Evolutionary conservation across 1,139 yeast species (phyloP).

Genomic region (Suhomyces taliae): DNA sequence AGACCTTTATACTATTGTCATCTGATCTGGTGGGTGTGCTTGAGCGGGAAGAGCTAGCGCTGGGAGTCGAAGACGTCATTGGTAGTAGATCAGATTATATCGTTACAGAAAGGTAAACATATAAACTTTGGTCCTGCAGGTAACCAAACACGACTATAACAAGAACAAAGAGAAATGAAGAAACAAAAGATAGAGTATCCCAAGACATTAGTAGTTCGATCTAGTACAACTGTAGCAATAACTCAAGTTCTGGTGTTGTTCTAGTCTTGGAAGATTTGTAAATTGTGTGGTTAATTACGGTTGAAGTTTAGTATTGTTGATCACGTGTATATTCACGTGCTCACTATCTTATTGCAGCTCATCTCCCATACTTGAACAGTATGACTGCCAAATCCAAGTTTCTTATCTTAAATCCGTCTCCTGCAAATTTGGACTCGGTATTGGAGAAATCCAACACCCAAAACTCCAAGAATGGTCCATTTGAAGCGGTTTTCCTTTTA

Average conservation of each 20-base stretch:
- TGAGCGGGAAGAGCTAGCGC: background rate
- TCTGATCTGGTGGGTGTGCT: background rate
- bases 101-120: conserved; percentile 5
- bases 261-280: no score
- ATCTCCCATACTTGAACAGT: background rate
- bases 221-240: no score
- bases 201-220: background rate
- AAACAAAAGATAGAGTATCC: background rate
- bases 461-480: conserved; percentile 62
- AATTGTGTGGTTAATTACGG: no score
- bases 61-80: background rate
- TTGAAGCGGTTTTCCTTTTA: conserved; percentile 53
- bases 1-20: conserved; percentile 39
- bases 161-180: background rate
- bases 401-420: conserved; percentile 52
- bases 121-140: background rate
- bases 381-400: conserved; percentile 25
- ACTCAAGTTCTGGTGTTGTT: no score
- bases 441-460: conserved; percentile 51
- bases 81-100: background rate
- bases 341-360: background rate
- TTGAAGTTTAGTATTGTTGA: background rate
- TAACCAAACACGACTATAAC: background rate
- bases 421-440: conserved; percentile 38
- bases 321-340: background rate